Percentiles rank a stretch among this genome's conserved stretches.
phyloP scores from a whole-genome alignment of 768 basidiomycete genomes.

The Boletus reticulatus region DNA sequence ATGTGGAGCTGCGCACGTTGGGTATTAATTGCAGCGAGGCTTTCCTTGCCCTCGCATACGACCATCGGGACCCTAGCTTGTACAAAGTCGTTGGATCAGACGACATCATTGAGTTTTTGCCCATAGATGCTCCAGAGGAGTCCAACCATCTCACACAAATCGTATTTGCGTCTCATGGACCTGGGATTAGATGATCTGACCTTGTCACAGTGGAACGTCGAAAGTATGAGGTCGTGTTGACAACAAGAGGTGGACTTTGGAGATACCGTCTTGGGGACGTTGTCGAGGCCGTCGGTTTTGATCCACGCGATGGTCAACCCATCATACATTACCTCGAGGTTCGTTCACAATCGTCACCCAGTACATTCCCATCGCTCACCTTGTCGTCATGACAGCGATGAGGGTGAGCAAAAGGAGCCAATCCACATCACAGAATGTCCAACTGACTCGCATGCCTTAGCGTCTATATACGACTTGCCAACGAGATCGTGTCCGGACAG shows the following conservation, averaged over 20 bases:
- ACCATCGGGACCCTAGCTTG: slow-evolving; percentile 20
- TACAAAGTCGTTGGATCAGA: slow-evolving; percentile 25
- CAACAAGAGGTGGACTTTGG: slow-evolving; percentile 26
- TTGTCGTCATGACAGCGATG: slow-evolving; percentile 10
- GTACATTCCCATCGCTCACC: not conserved
- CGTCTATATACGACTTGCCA: slow-evolving; percentile 18
- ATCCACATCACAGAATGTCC: too few relatives aligned
- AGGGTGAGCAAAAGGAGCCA: slow-evolving; percentile 10
- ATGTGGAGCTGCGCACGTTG: slow-evolving; percentile 19
- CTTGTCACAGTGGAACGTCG: slow-evolving; percentile 19
- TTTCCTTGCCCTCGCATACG: slow-evolving; percentile 22
- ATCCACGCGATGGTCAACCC: slow-evolving; percentile 19
- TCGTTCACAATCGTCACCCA: not conserved
- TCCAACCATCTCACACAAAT: slow-evolving; percentile 16
- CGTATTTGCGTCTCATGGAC: not conserved
- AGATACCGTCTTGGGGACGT: slow-evolving; percentile 22
- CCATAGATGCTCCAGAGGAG: slow-evolving; percentile 20
- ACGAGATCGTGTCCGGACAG: slow-evolving; percentile 22
- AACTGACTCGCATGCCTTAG: not conserved
- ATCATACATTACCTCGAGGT: slow-evolving; percentile 25
- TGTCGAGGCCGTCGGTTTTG: slow-evolving; percentile 22
- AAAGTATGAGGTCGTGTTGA: slow-evolving; percentile 23
- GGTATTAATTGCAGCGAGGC: slow-evolving; percentile 26
- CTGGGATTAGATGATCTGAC: not conserved
- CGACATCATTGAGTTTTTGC: slow-evolving; percentile 23